These are phyloP conservation scores for Kickxella alabastrina DNA, from an alignment of 192 early-diverging fungal species.

Conservation along the genomic window DNA sequence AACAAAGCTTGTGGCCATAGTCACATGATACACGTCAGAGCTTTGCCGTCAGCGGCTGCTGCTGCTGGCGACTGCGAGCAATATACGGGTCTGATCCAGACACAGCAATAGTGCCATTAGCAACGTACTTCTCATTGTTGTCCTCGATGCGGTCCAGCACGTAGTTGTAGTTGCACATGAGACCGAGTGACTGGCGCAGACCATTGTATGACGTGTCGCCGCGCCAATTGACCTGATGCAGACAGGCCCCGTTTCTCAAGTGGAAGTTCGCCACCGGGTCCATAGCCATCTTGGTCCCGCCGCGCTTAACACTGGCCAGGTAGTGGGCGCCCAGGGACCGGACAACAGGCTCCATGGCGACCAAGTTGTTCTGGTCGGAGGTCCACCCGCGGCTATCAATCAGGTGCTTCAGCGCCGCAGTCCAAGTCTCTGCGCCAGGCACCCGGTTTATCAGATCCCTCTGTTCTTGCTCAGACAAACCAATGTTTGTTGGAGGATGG, in stretches of 20 bases:
- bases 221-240: conserved; percentile 84
- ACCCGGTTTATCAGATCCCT: conserved; percentile 9
- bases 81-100: conserved; percentile 37
- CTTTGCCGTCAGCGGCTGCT: conserved; percentile 6
- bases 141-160: conserved; percentile 66
- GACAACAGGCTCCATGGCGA: conserved; percentile 44
- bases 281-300: conserved; percentile 54
- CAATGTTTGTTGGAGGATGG: conserved; percentile 10
- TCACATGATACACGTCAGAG: conserved; percentile 4
- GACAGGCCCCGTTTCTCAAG: conserved; percentile 87
- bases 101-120: conserved; percentile 59
- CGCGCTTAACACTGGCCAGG: conserved; percentile 30
- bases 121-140: conserved; percentile 75
- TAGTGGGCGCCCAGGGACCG: conserved; percentile 43
- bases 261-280: conserved; percentile 98
- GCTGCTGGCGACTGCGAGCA: conserved; percentile 1
- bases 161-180: conserved; percentile 97
- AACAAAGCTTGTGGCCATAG: not conserved
- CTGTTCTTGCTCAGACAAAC: conserved; percentile 7
- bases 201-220: conserved; percentile 81
- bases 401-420: conserved; percentile 31
- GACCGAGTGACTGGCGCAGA: conserved; percentile 77
- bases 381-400: conserved; percentile 44
- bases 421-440: conserved; percentile 32
- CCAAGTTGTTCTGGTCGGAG: conserved; percentile 21